Evolutionary conservation across 768 basidiomycete species (phyloP), one percentile per base, ranked within the genome.

Genomic region (Trametes cingulata): DNA sequence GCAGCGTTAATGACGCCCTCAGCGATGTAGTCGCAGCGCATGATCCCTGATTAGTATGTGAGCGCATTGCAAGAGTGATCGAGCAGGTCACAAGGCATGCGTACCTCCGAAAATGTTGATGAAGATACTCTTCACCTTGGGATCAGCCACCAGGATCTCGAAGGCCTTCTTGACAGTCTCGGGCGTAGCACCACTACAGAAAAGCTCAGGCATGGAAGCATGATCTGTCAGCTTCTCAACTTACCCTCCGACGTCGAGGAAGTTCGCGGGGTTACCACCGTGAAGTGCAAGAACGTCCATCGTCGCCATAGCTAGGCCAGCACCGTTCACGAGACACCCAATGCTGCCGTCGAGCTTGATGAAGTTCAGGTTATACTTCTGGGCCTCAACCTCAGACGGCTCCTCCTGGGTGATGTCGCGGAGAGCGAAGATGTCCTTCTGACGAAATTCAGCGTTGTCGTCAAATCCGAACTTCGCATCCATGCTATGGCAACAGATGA

Each of bases 381-480:
- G 95, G 20, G 97, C 97, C 74, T 97, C 94, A 33, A 99, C 96
- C 75, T 99, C 97, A 27, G 94, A 95, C 19, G 95, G 85, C 70
- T 98, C 95, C 75, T 99, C 97, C 74, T 99, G 97, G 0, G 93
- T 85, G 57, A 90, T 83, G 71, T 99, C 97, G 54, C 97, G 87
- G 55, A 99, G 82, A 55, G 77, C 81, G 72, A 96, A 97, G 62
- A 98, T 73, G 67, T 96, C 94, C 69, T 86, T 76, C 72, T 99
- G 97, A 62, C 97, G 90, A 85, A 99, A 99, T 71, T 95, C 94
- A 37, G 97, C 97, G 71, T 99, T 98, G 73, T 99, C 97, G 69
- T 99, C 97, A 69, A 99, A 99, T n/a, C 95, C 94, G 62, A 98
- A 93, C 76, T 99, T 99, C 73, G 97, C 97, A 74, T 99, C 97